phyloP scores from a whole-genome alignment of 164 flowering plant genomes.

The Malania oleifera region DNA sequence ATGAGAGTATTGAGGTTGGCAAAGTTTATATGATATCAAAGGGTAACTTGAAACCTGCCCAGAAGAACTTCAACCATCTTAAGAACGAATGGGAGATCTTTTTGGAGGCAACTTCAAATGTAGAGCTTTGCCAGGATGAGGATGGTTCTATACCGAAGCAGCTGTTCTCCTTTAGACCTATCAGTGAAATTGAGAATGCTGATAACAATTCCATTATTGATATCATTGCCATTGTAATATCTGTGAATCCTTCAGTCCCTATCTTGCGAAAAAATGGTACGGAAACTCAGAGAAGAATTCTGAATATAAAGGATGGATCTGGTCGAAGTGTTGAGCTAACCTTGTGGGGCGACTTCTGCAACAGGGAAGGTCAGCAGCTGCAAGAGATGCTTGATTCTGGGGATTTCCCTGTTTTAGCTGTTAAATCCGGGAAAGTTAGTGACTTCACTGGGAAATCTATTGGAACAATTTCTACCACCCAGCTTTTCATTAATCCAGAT shows the following conservation, averaged over 20 bases:
- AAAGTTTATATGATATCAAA: slow-evolving; percentile 86
- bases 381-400: slow-evolving; percentile 77
- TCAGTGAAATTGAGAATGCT: slow-evolving; percentile 72
- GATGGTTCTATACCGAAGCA: slow-evolving; percentile 83
- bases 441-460: slow-evolving; percentile 94
- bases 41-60: slow-evolving; percentile 90
- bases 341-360: slow-evolving; percentile 96
- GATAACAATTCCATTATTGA: slow-evolving; percentile 79
- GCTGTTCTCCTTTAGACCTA: slow-evolving; percentile 75
- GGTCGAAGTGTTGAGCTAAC: slow-evolving; percentile 76
- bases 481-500: slow-evolving; percentile 86
- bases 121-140: slow-evolving; percentile 81
- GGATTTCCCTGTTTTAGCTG: slow-evolving; percentile 73
- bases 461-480: slow-evolving; percentile 82
- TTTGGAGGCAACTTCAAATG: slow-evolving; percentile 70
- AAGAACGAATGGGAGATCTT: slow-evolving; percentile 95
- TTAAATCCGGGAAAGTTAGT: slow-evolving; percentile 84
- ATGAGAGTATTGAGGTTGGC: slow-evolving; percentile 72
- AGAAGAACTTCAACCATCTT: slow-evolving; percentile 90
- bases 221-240: slow-evolving; percentile 70
- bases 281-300: slow-evolving; percentile 88
- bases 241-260: slow-evolving; percentile 79
- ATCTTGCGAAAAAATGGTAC: slow-evolving; percentile 91
- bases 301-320: slow-evolving; percentile 77
- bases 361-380: slow-evolving; percentile 78